Evolutionary conservation across 805 yeast genomes (phyloP), one percentile per base, ranked within the genome.

Genomic region (Ascoidea rubescens): DNA sequence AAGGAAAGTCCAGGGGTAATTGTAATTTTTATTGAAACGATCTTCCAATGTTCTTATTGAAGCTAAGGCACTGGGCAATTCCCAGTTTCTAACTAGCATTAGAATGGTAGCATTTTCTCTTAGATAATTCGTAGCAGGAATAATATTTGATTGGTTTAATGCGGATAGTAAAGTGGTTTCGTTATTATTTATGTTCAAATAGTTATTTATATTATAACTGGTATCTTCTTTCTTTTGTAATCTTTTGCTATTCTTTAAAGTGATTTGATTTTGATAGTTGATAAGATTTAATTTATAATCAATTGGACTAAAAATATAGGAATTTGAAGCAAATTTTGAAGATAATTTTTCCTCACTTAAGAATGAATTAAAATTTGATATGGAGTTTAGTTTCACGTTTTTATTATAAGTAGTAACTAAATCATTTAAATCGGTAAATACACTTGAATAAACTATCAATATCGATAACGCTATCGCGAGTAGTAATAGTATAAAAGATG

Each of bases 71-170:
- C 84, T 89, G 8, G 74, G 71, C 8, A 89, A 65, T 64, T 89
- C 97, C 68, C 75, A 72, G 63, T 89, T 89, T 52, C 97, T 71
- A 45, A 86, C 95, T 31, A 90, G 75, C 96, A 90, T 89, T 52
- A 90, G 74, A 31, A 90, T 64, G 0, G 95, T 84, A 4, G 97
- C 97, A 63, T 88, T 89, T 60, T 87, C 95, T 17, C 56, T 62
- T 37, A 37, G 14, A 37, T 37, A 37, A 37, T 37, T 37, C 2
- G 8, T 14, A 37, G 14, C 14, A 10, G 43, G 43, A 10, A 10
- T 37, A 37, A 37, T 37, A 10, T 37, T 37, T 37, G 8, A 8
- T 37, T 37, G 43, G 14, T 37, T 37, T 37, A 10, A 14, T 10
- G 14, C 8, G 14, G 8, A 8, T 37, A 37, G 14, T 37, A 37